Conservation (phyloP, 495 filamentous ascomycete species). For the Patellaria atrata region DNA sequence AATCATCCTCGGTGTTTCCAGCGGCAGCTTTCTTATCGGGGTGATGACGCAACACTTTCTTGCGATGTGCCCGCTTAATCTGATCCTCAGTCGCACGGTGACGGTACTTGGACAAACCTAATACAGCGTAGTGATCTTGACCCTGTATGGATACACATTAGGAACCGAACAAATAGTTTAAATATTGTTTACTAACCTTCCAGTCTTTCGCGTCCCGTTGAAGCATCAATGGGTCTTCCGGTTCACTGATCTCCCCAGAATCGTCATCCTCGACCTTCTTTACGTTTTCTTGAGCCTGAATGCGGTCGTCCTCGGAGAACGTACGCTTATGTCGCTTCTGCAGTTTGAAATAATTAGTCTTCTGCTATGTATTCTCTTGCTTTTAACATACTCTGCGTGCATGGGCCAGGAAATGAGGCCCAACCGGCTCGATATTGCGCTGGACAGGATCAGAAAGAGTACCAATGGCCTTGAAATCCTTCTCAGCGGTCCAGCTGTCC, state of each 20-base stretch:
- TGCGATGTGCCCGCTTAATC: conserved; percentile 96
- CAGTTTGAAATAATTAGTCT: conserved; percentile 17
- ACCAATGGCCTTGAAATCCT: conserved; percentile 75
- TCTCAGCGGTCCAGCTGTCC: conserved; percentile 71
- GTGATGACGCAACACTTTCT: conserved; percentile 98
- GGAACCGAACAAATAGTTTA: background rate
- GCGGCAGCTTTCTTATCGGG: conserved; percentile 95
- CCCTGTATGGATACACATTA: conserved; percentile 33
- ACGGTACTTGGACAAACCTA: conserved; percentile 84
- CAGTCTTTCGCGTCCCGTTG: conserved; percentile 93
- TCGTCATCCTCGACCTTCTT: conserved; percentile 94
- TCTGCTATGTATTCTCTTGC: no score
- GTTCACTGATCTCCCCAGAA: conserved; percentile 76
- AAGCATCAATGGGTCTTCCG: conserved; percentile 82
- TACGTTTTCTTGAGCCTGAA: conserved; percentile 84
- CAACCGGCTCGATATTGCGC: conserved; percentile 85
- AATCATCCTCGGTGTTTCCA: conserved; percentile 79
- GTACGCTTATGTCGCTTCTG: conserved; percentile 87
- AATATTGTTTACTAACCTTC: conserved; percentile 50
- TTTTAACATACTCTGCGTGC: conserved; percentile 59
- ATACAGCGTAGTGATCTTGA: conserved; percentile 97
- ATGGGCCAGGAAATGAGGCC: conserved; percentile 94
- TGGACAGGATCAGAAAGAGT: conserved; percentile 53
- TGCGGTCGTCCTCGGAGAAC: conserved; percentile 95
- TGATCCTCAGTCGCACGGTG: conserved; percentile 87